These are phyloP conservation scores for Haplosporangium sp. DNA, from an alignment of 371 early-diverging fungal species.

Conservation along the genomic window DNA sequence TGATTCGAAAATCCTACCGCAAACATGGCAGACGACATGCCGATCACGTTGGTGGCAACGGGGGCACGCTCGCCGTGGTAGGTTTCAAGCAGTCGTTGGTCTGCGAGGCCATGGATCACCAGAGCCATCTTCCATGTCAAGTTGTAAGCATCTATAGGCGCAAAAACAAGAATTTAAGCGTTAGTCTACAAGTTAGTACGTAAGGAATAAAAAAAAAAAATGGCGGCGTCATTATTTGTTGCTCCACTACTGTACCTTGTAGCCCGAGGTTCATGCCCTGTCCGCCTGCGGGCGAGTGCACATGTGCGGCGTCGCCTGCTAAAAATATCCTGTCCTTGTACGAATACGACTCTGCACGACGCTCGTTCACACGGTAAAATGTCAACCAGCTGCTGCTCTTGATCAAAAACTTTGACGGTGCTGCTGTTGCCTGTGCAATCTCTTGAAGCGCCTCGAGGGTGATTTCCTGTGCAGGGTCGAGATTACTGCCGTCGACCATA, in stretches of 20 bases:
- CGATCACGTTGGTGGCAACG: constrained; percentile 41
- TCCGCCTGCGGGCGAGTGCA: constrained; percentile 52
- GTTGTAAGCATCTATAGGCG: constrained; percentile 36
- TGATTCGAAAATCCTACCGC: constrained; percentile 29
- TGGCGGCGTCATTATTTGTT: not conserved
- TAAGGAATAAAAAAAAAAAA: not conserved
- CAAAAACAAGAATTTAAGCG: not conserved
- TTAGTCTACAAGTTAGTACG: not conserved
- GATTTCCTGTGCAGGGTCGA: constrained; percentile 26
- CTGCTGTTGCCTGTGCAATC: constrained; percentile 17
- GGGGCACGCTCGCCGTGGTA: constrained; percentile 47
- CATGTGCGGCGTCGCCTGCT: constrained; percentile 58
- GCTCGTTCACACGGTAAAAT: constrained; percentile 51
- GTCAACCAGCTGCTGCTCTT: constrained; percentile 41
- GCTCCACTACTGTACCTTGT: constrained; percentile 19
- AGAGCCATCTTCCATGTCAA: constrained; percentile 46
- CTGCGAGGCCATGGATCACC: constrained; percentile 23
- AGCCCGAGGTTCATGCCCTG: constrained; percentile 53
- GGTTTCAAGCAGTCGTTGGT: constrained; percentile 26
- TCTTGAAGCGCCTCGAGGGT: constrained; percentile 30
- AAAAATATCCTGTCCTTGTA: constrained; percentile 52
- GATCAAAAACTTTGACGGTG: constrained; percentile 21
- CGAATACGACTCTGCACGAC: constrained; percentile 30
- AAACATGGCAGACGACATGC: constrained; percentile 41
- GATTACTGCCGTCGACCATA: constrained; percentile 31